These are phyloP conservation scores for Ascomycota sp. DNA, from an alignment of 2,329 filamentous ascomycete genomes.

Conservation along the genomic window DNA sequence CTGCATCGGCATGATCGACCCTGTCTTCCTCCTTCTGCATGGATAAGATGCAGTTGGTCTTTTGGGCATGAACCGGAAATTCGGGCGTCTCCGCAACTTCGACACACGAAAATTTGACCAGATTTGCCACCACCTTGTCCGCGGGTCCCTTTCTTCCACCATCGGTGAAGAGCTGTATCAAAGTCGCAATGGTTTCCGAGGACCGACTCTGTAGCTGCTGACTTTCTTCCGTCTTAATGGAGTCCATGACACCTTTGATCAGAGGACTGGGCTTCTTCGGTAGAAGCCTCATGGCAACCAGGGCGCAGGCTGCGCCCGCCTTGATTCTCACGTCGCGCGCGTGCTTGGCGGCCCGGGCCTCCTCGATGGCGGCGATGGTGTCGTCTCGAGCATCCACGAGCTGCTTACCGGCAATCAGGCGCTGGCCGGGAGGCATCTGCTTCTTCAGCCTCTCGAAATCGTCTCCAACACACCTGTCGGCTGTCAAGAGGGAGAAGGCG, in stretches of 20 bases:
- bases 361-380: conserved; percentile 49
- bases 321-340: conserved; percentile 67
- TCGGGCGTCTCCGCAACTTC: conserved; percentile 95
- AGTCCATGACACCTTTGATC: conserved; percentile 97
- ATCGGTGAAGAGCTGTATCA: conserved; percentile 70
- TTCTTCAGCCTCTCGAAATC: conserved; percentile 82
- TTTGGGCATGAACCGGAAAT: conserved; percentile 59
- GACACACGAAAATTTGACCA: conserved; percentile 93
- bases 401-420: conserved; percentile 60
- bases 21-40: conserved; percentile 94
- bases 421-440: conserved; percentile 66
- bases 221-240: conserved; percentile 86
- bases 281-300: conserved; percentile 68
- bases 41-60: conserved; percentile 66
- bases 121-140: conserved; percentile 84
- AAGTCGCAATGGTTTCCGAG: conserved; percentile 57
- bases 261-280: conserved; percentile 84
- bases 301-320: conserved; percentile 64
- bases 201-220: conserved; percentile 69
- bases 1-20: conserved; percentile 75
- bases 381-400: conserved; percentile 55
- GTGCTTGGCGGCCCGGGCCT: conserved; percentile 58
- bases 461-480: conserved; percentile 63
- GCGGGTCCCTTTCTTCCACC: conserved; percentile 64
- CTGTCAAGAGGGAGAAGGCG: conserved; percentile 72